Conservation (phyloP, 2,329 filamentous ascomycete genomes). For the Curvularia sp. region DNA sequence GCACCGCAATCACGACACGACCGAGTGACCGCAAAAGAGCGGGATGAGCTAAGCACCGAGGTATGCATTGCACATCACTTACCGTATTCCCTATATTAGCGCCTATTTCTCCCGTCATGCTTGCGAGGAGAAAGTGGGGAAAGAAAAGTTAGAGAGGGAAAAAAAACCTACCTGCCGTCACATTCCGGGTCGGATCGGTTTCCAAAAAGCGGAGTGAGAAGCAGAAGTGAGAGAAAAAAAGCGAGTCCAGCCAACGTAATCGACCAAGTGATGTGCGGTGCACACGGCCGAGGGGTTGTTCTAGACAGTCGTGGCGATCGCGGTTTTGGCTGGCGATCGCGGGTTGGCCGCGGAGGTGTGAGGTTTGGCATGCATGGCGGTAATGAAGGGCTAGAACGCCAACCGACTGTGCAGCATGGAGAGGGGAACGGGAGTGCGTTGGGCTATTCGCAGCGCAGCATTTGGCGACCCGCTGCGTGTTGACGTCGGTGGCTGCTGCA, state of each 20-base stretch:
- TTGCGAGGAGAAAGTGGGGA: not conserved
- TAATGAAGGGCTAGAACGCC: not conserved
- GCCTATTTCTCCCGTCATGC: not conserved
- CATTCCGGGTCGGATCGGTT: not conserved
- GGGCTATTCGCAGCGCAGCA: conserved; percentile 7
- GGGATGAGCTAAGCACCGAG: not conserved
- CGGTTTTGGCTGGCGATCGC: conserved; percentile 3
- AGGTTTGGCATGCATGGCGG: not conserved
- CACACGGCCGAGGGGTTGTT: not conserved
- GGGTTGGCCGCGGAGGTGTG: not conserved
- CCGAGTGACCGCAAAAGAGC: not conserved
- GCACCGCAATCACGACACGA: not conserved
- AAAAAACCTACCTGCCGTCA: not conserved
- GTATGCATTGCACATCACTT: not conserved
- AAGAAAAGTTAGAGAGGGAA: not conserved
- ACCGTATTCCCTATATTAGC: not conserved
- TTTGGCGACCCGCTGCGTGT: conserved; percentile 11
- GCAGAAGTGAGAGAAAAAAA: not conserved
- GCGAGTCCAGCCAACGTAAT: not conserved
- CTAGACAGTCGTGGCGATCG: not conserved
- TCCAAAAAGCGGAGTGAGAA: not conserved
- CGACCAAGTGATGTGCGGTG: not conserved
- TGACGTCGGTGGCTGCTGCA: conserved; percentile 6
- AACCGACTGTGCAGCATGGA: not conserved
- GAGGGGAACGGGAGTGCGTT: not conserved